These are phyloP conservation scores for Uronychia setigera DNA, from an alignment of 73 alveolate species.

Conservation along the genomic window DNA sequence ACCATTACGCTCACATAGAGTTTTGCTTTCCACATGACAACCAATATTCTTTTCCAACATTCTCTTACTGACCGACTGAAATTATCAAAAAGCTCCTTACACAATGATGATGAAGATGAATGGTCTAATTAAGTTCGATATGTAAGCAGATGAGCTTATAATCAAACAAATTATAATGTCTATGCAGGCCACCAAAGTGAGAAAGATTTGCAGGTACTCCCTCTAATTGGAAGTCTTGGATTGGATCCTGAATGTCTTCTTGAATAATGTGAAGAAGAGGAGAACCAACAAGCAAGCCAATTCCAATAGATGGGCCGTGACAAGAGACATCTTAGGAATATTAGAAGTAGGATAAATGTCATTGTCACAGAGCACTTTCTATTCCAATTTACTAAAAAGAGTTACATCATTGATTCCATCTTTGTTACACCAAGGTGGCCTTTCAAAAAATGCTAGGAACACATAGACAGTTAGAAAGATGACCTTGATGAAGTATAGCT, in stretches of 20 bases:
- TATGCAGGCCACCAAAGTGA: background rate
- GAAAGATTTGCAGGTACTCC: background rate
- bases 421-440: conserved; percentile 27
- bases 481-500: conserved; percentile 1
- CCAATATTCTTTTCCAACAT: conserved; percentile 30
- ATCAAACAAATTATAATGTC: conserved; percentile 8
- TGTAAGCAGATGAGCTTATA: conserved; percentile 10
- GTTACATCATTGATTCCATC: too few relatives aligned
- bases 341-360: conserved; percentile 6
- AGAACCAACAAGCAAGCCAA: background rate
- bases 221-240: background rate
- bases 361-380: conserved; percentile 19
- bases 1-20: conserved; percentile 21
- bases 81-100: background rate
- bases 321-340: background rate
- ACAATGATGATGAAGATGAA: conserved; percentile 10
- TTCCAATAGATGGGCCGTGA: background rate
- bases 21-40: conserved; percentile 29
- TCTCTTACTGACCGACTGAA: conserved; percentile 23
- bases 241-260: background rate
- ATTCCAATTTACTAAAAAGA: too few relatives aligned
- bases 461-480: background rate
- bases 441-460: conserved; percentile 26
- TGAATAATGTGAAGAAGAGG: background rate
- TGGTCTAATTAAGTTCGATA: conserved; percentile 8